phyloP scores from a whole-genome alignment of 2,329 filamentous ascomycete species.

The Neurospora sp. region DNA sequence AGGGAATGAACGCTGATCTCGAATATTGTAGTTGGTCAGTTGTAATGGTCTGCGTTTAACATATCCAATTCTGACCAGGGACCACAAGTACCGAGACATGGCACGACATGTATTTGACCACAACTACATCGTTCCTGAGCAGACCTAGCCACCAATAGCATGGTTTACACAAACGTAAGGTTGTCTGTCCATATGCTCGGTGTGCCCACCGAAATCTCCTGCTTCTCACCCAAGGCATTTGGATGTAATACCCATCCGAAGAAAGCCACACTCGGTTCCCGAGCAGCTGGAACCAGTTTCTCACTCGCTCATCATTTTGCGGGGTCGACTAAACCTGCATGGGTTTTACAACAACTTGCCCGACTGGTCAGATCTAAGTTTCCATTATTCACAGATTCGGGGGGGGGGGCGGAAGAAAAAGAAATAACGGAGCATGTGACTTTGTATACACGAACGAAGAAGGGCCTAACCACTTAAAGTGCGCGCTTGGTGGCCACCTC shows the following conservation, averaged over 20 bases:
- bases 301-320: neutral
- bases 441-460: neutral
- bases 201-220: neutral
- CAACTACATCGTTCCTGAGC: neutral
- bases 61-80: neutral
- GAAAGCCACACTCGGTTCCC: neutral
- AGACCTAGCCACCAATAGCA: neutral
- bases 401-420: neutral
- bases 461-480: neutral
- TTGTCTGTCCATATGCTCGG: neutral
- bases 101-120: neutral
- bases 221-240: neutral
- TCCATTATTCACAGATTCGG: neutral
- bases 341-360: neutral
- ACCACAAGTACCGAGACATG: neutral
- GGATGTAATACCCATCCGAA: neutral
- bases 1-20: too few species aligned
- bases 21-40: neutral
- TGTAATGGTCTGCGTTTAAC: neutral
- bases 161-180: neutral
- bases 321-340: neutral
- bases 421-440: neutral
- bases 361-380: neutral
- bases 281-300: neutral
- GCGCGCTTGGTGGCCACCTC: conserved; percentile 5